phyloP scores from a whole-genome alignment of 176 grass and related monocot genomes.

The Carex pumila region DNA sequence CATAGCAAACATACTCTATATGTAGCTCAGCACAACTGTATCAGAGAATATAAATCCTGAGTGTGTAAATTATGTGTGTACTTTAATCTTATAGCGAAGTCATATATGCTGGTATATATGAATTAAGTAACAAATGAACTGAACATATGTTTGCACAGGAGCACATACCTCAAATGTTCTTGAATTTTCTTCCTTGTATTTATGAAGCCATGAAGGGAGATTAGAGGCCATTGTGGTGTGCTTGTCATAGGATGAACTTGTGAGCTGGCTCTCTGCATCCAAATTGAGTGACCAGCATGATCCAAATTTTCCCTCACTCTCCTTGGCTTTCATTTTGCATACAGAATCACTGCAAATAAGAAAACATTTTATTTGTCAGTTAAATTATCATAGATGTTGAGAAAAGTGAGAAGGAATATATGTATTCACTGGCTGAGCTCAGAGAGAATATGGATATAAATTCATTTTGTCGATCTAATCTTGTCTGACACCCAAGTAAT shows the following conservation, averaged over 20 bases:
- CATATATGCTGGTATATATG: background rate
- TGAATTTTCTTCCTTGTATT: conserved; percentile 39
- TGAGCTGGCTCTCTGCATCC: background rate
- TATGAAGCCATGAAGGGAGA: conserved; percentile 78
- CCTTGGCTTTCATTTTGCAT: conserved; percentile 20
- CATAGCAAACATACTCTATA: background rate
- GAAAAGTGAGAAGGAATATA: background rate
- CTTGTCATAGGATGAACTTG: background rate
- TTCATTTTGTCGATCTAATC: background rate
- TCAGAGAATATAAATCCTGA: background rate
- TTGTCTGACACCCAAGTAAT: background rate
- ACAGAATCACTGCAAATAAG: conserved; percentile 23
- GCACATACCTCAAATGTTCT: conserved; percentile 20
- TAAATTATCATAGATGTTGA: background rate
- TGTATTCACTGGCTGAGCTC: background rate
- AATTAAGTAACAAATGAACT: background rate
- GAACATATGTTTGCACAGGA: background rate
- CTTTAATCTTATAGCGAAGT: background rate
- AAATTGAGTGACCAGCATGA: conserved; percentile 22
- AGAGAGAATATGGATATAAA: background rate
- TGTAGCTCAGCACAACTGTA: background rate
- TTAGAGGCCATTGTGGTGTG: conserved; percentile 21
- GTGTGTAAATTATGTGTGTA: background rate
- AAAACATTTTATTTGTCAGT: background rate
- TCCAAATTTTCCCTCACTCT: background rate